phyloP scores from a whole-genome alignment of 73 alveolate genomes.

The Paramecium sonneborni region DNA sequence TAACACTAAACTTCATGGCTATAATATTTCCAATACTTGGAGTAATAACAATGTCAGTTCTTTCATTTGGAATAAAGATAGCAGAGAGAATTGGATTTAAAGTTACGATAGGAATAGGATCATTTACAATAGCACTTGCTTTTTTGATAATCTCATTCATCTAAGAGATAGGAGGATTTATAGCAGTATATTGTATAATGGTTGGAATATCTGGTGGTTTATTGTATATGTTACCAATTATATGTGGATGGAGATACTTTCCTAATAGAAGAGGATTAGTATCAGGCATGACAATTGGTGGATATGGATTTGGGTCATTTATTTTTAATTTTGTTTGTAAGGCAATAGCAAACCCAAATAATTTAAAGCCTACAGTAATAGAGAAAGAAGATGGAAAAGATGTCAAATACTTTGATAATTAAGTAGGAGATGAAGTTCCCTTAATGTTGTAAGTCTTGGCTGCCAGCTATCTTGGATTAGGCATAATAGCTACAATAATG shows the following conservation, averaged over 20 bases:
- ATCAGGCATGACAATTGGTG: conserved; percentile 59
- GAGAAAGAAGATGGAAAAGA: background rate
- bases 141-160: background rate
- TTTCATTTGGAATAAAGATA: conserved; percentile 8
- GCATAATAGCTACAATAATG: background rate
- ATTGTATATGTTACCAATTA: conserved; percentile 55
- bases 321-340: conserved; percentile 46
- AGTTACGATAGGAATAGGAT: background rate
- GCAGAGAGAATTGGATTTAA: conserved; percentile 6
- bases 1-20: background rate
- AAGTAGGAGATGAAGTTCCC: background rate
- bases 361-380: background rate
- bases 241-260: conserved; percentile 65
- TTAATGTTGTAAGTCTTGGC: background rate
- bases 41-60: background rate
- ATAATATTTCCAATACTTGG: background rate
- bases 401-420: background rate
- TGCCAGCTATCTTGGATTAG: background rate
- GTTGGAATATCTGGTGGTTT: conserved; percentile 52
- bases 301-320: conserved; percentile 70
- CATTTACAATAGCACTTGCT: background rate
- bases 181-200: background rate
- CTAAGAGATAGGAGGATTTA: background rate
- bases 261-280: conserved; percentile 64
- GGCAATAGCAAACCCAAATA: background rate